Evolutionary conservation across 23 red algal species (phyloP).

Genomic region (Agarophyton chilense): DNA sequence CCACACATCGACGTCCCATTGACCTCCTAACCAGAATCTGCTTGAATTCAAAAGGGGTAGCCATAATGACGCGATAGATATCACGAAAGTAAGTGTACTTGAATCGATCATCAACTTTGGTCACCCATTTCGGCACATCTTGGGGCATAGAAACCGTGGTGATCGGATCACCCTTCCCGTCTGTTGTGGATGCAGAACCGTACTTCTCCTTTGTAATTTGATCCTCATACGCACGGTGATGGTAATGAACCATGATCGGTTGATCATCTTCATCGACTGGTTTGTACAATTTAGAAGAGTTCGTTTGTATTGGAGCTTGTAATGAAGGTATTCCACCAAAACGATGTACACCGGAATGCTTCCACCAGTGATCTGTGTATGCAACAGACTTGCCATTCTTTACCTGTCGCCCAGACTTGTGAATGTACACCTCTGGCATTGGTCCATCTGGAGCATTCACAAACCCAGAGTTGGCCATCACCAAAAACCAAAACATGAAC

Average conservation of each 20-base stretch:
- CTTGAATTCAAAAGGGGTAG: background rate
- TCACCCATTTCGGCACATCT: background rate
- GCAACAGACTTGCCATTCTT: conserved; percentile 13
- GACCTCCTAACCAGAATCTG: background rate
- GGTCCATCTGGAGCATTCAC: background rate
- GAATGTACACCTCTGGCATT: conserved; percentile 34
- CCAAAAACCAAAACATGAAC: conserved; percentile 40
- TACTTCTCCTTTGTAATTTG: background rate
- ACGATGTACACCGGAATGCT: background rate
- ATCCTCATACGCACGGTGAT: conserved; percentile 14
- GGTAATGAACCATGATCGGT: conserved; percentile 31
- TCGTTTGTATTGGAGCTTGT: background rate
- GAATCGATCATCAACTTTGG: background rate
- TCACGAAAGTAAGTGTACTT: conserved; percentile 11
- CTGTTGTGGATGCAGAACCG: conserved; percentile 10
- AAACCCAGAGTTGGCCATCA: conserved; percentile 26
- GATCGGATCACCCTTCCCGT: background rate
- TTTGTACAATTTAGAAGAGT: background rate
- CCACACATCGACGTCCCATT: conserved; percentile 1
- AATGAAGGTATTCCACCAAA: background rate
- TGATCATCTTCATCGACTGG: conserved; percentile 36
- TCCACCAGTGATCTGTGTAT: conserved; percentile 37
- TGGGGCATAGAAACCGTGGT: background rate
- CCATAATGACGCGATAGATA: background rate
- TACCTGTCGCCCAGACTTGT: background rate